Percentiles rank a stretch among this genome's conserved stretches.
Evolutionary conservation across 2,329 filamentous ascomycete genomes (phyloP).

Genomic region (Neonectria coccinea): DNA sequence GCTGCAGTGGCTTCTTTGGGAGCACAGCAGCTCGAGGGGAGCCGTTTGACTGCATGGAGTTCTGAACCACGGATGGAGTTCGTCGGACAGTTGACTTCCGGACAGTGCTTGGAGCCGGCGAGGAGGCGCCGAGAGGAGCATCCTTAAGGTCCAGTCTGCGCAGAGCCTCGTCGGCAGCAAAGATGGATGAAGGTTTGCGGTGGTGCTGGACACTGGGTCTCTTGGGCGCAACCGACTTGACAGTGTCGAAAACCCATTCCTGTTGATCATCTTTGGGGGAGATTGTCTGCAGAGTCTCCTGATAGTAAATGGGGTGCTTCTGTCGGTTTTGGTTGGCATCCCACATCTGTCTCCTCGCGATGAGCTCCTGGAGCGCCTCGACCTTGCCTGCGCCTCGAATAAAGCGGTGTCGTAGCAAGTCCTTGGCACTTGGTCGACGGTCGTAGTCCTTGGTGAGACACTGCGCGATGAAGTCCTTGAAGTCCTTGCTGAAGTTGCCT

Average conservation of each 20-base stretch:
- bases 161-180: constrained; percentile 70
- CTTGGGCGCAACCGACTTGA: constrained; percentile 75
- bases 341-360: constrained; percentile 84
- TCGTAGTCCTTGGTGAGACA: constrained; percentile 95
- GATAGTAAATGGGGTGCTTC: constrained; percentile 85
- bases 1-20: constrained; percentile 81
- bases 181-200: constrained; percentile 68
- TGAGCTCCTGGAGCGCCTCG: constrained; percentile 87
- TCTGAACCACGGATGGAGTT: constrained; percentile 57
- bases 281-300: constrained; percentile 86
- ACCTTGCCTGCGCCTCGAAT: constrained; percentile 88
- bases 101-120: constrained; percentile 66
- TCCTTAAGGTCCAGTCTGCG: constrained; percentile 72
- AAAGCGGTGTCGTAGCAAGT: constrained; percentile 89
- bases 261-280: constrained; percentile 77
- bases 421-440: constrained; percentile 83
- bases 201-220: constrained; percentile 63
- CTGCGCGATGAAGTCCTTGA: constrained; percentile 92
- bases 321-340: constrained; percentile 78
- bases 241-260: constrained; percentile 95
- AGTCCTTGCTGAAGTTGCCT: constrained; percentile 87
- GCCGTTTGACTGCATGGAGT: constrained; percentile 51
- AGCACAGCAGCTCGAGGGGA: constrained; percentile 59
- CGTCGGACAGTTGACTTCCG: constrained; percentile 69
- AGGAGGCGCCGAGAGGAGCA: constrained; percentile 67